Percentiles rank a stretch among this genome's conserved stretches.
phyloP scores from a whole-genome alignment of 345 rosid species.

The Carallia brachiata region DNA sequence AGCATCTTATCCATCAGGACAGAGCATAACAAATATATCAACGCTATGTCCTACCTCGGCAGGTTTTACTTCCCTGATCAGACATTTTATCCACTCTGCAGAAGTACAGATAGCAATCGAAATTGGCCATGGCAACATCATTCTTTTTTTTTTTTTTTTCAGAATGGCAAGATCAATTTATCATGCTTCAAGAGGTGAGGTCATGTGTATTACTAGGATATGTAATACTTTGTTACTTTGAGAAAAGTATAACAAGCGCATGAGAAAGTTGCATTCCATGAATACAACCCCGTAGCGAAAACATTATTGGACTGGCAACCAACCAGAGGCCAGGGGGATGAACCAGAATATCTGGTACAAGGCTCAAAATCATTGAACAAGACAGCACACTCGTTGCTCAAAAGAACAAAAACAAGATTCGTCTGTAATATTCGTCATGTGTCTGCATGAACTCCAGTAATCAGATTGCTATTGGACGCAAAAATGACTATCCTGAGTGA shows the following conservation, averaged over 20 bases:
- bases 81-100: background rate
- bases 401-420: too few species aligned
- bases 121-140: background rate
- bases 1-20: too few species aligned
- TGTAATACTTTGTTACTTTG: background rate
- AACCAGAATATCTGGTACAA: too few species aligned
- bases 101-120: background rate
- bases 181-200: background rate
- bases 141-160: too few species aligned
- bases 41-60: too few species aligned
- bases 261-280: background rate
- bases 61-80: background rate
- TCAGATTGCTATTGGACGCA: background rate
- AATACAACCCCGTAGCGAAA: background rate
- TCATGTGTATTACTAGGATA: background rate
- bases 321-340: too few species aligned
- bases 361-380: too few species aligned
- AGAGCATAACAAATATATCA: too few species aligned
- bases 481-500: background rate
- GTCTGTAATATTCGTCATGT: too few species aligned
- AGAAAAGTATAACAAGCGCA: background rate
- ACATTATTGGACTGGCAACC: background rate
- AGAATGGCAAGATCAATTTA: background rate
- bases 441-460: background rate
- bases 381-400: too few species aligned